A percentile compares a stretch with the other conserved stretches of the same genome.
Evolutionary conservation across 2,329 filamentous ascomycete species (phyloP).

Genomic region (Beauveria sp.): DNA sequence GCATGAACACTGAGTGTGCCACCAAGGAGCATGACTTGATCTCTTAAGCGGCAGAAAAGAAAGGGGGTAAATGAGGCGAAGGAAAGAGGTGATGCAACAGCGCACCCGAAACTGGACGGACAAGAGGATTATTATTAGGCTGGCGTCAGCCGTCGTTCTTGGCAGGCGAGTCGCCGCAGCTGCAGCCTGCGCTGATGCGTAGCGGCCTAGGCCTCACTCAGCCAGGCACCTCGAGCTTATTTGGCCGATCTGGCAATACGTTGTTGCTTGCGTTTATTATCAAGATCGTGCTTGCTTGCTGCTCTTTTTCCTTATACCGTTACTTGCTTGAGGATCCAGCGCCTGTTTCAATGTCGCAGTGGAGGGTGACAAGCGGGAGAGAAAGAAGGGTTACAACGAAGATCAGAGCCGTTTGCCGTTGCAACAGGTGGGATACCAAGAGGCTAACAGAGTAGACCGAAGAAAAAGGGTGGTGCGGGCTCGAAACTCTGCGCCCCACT

Average conservation of each 20-base stretch:
- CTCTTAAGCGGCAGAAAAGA: not conserved
- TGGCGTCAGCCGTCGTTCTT: conserved; percentile 2
- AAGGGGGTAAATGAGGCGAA: not conserved
- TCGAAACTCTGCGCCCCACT: not conserved
- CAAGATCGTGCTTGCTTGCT: not conserved
- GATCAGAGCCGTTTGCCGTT: not conserved
- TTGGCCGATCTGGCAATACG: not conserved
- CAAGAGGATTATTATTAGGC: not conserved
- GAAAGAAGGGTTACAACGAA: conserved; percentile 2
- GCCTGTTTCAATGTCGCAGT: not conserved
- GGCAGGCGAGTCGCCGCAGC: conserved; percentile 2
- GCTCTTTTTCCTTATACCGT: not conserved
- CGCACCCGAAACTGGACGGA: not conserved
- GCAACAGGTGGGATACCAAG: not conserved
- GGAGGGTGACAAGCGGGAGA: not conserved
- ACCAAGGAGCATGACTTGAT: not conserved
- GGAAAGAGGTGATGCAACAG: not conserved
- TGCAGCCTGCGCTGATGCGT: not conserved
- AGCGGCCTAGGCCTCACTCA: not conserved
- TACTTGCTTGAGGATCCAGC: not conserved
- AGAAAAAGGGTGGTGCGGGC: not conserved
- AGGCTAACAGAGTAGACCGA: not conserved
- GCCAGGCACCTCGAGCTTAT: not conserved
- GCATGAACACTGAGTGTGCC: not conserved
- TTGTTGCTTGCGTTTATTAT: not conserved